A percentile compares a stretch with the other conserved stretches of the same genome.
phyloP scores from a whole-genome alignment of 2,329 filamentous ascomycete genomes.

The Clonostachys byssicola region DNA sequence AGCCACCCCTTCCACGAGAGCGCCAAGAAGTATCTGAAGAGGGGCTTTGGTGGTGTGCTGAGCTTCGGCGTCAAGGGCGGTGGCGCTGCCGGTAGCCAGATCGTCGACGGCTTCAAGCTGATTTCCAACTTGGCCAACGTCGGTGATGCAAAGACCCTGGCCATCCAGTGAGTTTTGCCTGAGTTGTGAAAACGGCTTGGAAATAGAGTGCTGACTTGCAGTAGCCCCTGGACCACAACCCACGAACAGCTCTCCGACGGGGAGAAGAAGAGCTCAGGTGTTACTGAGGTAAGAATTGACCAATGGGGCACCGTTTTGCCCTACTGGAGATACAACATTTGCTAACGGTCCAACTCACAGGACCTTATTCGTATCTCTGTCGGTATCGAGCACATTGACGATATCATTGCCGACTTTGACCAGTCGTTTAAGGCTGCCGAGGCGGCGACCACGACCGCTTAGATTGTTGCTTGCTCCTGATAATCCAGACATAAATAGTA shows the following conservation, averaged over 20 bases:
- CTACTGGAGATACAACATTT: neutral
- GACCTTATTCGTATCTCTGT: conserved; percentile 94
- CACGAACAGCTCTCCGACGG: conserved; percentile 86
- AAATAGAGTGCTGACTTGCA: neutral
- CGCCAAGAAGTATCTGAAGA: conserved; percentile 82
- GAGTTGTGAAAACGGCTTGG: neutral
- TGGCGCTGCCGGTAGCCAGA: conserved; percentile 73
- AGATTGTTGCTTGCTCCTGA: too few species aligned
- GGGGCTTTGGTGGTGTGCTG: conserved; percentile 85
- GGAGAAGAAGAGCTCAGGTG: conserved; percentile 76
- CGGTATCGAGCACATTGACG: conserved; percentile 93
- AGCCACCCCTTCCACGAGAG: conserved; percentile 74
- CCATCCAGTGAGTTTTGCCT: conserved; percentile 61
- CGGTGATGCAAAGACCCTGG: conserved; percentile 90
- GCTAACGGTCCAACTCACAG: conserved; percentile 26
- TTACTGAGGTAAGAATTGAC: conserved; percentile 61
- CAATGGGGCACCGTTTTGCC: rapidly evolving
- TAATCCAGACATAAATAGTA: too few species aligned
- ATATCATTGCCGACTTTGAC: conserved; percentile 93
- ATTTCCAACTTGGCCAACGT: conserved; percentile 97
- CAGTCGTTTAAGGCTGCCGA: conserved; percentile 71
- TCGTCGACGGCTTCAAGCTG: conserved; percentile 92
- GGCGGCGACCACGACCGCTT: conserved; percentile 30
- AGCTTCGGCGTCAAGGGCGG: conserved; percentile 93
- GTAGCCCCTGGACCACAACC: conserved; percentile 80